Evolutionary conservation across 139 green algal genomes (phyloP).

Genomic region (Picochlorum costavermella): DNA sequence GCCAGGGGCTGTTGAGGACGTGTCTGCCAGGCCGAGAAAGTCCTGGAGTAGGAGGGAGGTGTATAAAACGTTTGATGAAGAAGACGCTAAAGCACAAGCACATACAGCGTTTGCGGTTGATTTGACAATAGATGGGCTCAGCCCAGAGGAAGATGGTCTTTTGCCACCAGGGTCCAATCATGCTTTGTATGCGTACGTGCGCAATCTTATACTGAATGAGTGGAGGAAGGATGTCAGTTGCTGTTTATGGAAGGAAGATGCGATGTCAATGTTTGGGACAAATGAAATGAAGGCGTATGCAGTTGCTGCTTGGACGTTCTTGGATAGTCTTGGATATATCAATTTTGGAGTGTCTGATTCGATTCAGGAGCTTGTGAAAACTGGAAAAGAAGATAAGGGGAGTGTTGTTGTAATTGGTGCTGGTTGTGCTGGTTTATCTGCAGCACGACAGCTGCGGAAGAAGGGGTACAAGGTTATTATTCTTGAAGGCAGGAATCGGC

Average conservation of each 20-base stretch:
- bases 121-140: slow-evolving; percentile 24
- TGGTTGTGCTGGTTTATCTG: slow-evolving; percentile 64
- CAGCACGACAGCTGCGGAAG: slow-evolving; percentile 72
- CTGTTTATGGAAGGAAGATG: slow-evolving; percentile 38
- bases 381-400: slow-evolving; percentile 9
- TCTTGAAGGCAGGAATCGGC: slow-evolving; percentile 65
- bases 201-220: slow-evolving; percentile 52
- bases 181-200: slow-evolving; percentile 42
- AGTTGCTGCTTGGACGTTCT: slow-evolving; percentile 52
- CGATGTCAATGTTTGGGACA: slow-evolving; percentile 12
- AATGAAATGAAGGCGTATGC: slow-evolving; percentile 9
- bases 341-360: slow-evolving; percentile 73
- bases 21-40: not conserved
- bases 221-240: slow-evolving; percentile 32
- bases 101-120: slow-evolving; percentile 8
- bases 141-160: slow-evolving; percentile 35
- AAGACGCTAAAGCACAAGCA: not conserved
- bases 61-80: not conserved
- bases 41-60: not conserved
- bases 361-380: slow-evolving; percentile 12
- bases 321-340: slow-evolving; percentile 68
- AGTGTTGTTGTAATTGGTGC: slow-evolving; percentile 83
- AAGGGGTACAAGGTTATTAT: slow-evolving; percentile 77
- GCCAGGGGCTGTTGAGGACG: not conserved
- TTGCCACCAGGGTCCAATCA: slow-evolving; percentile 31